Evolutionary conservation across 1,139 yeast genomes (phyloP), one percentile per base, ranked within the genome.

Genomic region (Suhomyces terraborum): DNA sequence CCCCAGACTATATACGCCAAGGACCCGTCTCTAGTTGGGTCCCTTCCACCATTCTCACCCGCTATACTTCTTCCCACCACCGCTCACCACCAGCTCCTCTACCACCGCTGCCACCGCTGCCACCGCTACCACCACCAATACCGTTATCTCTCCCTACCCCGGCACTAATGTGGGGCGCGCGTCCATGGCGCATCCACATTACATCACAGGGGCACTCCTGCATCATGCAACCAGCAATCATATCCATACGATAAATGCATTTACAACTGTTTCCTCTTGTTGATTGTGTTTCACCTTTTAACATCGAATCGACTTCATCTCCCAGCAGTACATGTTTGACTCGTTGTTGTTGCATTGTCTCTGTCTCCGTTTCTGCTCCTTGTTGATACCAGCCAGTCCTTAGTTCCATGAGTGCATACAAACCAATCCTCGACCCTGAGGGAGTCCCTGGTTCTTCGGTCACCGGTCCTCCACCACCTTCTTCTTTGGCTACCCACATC

Each of bases 181-280:
- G 16, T 30, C 13, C 12, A 12, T 16, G 19, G n/a, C 24, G 21
- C 31, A 18, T 25, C 19, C 29, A 16, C 19, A 34, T 34, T 26
- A 34, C 37, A 34, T 34, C 37, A 34, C 27, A 25, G 23, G 29
- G 29, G 36, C 25, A 24, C 37, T 24, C 37, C 37, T 34, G 37
- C 29, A 34, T 20, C 20, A 18, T 19, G 19, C 22, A 32, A 32
- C 37, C 37, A 25, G 37, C 29, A 34, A 34, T 19, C 31, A 20
- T 19, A 13, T 20, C 6, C 24, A 18, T 12, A 17, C 16, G 24
- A 5, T 21, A 13, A 21, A 14, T 30, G 19, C 24, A 24, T 12
- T 24, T 12, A 24, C 27, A 14, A 24, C 27, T 24, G 8, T 24
- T 24, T 12, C n/a, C 13, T 23, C n/a, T 5, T 23, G 10, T 9